A percentile compares a stretch with the other conserved stretches of the same genome.
phyloP scores from a whole-genome alignment of 176 grass and related monocot species.

The Triticum aestivum region DNA sequence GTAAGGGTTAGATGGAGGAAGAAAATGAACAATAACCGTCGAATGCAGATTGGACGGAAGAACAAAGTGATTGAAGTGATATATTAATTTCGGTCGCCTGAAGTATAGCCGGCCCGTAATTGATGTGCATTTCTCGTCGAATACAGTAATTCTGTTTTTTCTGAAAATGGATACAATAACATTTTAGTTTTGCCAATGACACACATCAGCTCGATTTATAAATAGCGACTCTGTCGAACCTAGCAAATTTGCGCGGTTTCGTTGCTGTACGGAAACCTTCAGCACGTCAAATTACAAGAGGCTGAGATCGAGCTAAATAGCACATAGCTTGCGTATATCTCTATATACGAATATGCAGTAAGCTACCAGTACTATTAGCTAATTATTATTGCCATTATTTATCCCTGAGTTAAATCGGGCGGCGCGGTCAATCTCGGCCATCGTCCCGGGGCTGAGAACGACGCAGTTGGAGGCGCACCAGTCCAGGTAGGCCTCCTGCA shows the following conservation, averaged over 20 bases:
- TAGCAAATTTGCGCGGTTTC: not conserved
- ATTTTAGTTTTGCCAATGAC: too few relatives aligned
- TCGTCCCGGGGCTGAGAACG: constrained; percentile 40
- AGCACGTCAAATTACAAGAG: constrained; percentile 5
- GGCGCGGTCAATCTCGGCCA: constrained; percentile 35
- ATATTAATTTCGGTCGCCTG: too few relatives aligned
- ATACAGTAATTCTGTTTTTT: too few relatives aligned
- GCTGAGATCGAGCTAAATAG: not conserved
- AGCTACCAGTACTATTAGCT: not conserved
- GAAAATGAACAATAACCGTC: too few relatives aligned
- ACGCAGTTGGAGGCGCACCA: constrained; percentile 46
- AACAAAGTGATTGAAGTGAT: too few relatives aligned
- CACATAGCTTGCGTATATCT: not conserved
- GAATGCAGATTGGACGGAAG: too few relatives aligned
- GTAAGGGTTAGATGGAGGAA: too few relatives aligned
- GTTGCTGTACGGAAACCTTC: not conserved
- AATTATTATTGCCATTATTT: not conserved
- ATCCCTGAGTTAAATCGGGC: not conserved
- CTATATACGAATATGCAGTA: not conserved
- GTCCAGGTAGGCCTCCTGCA: constrained; percentile 38
- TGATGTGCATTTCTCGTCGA: too few relatives aligned
- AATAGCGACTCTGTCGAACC: not conserved
- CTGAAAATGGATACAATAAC: too few relatives aligned
- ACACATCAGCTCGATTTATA: not conserved
- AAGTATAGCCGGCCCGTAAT: too few relatives aligned